Evolutionary conservation across 495 filamentous ascomycete genomes (phyloP), one percentile per base, ranked within the genome.

Genomic region (Xylaria palmicola): DNA sequence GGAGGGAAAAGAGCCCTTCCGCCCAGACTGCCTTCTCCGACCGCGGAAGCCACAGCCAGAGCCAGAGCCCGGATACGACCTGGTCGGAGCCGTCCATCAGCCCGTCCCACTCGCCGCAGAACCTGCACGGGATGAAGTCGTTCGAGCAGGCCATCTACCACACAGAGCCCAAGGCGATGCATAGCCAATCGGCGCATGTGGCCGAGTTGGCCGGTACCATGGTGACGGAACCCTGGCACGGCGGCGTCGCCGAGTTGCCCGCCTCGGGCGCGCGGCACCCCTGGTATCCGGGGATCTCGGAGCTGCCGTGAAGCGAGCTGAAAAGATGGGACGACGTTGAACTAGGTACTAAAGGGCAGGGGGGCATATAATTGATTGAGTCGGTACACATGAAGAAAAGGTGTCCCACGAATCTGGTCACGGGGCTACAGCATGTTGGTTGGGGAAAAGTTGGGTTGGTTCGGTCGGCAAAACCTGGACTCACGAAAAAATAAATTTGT

Each of bases 171-270:
- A 60, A 60, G 37, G 15, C 3, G 6, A 20, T 36, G 13, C 45
- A 59, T 15, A 24, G 30, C 0, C 56, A 59, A 6, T 13, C 47
- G 6, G 26, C 17, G 6, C 13, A 24, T 22, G 48, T 52, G 6
- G 59, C 50, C 5, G 59, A 61, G 17, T 17, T 61, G 17, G 49
- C 59, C 4, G 59, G 59, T 30, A 61, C 59, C 5, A 45, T 41
- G 50, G 36, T 61, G 40, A 17, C 19, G 2, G 59, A 61, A 34
- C 59, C 59, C 9, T 61, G 59, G 59, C 43, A 61, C 12, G 41
- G 59, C 0, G 59, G 59, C 1, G 39, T 61, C 8, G 36, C 59
- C 8, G 59, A 61, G 36, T 48, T 61, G 26, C 59, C 49, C 22
- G 59, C 37, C 13, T 39, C 59, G 19, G 30, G 40, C 15, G 34